Evolutionary conservation across 768 basidiomycete species (phyloP).

Genomic region (Lyophyllum decastes): DNA sequence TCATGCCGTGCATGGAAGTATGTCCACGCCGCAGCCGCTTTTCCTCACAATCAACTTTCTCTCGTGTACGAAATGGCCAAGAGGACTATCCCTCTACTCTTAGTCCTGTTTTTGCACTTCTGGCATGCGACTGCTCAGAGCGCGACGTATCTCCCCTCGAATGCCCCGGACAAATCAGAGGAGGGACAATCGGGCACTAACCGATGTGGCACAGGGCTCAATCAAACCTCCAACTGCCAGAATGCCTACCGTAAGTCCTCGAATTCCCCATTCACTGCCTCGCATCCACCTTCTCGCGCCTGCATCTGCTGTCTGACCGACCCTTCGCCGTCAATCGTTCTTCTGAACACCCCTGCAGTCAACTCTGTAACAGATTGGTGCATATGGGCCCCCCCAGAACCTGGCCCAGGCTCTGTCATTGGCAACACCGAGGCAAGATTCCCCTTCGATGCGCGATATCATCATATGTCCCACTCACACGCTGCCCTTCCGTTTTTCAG

Average conservation of each 20-base stretch:
- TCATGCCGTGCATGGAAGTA: background rate
- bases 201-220: constrained; percentile 61
- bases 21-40: background rate
- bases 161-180: constrained; percentile 49
- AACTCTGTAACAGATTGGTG: constrained; percentile 59
- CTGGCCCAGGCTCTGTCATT: constrained; percentile 52
- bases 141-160: constrained; percentile 51
- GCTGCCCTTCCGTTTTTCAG: constrained; percentile 21
- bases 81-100: background rate
- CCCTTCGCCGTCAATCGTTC: background rate
- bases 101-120: background rate
- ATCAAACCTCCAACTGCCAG: constrained; percentile 66
- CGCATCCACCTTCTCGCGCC: background rate
- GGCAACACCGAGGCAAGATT: constrained; percentile 58
- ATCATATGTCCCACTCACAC: constrained; percentile 13
- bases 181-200: constrained; percentile 67
- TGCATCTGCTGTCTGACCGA: background rate
- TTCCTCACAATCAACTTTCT: background rate
- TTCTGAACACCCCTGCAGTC: constrained; percentile 31
- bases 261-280: background rate
- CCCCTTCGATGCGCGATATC: background rate
- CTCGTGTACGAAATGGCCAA: background rate
- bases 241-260: constrained; percentile 64
- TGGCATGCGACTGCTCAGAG: constrained; percentile 17
- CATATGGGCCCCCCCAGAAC: constrained; percentile 44